Evolutionary conservation across 2,329 filamentous ascomycete species (phyloP).

Genomic region (Colletotrichum shisoi): DNA sequence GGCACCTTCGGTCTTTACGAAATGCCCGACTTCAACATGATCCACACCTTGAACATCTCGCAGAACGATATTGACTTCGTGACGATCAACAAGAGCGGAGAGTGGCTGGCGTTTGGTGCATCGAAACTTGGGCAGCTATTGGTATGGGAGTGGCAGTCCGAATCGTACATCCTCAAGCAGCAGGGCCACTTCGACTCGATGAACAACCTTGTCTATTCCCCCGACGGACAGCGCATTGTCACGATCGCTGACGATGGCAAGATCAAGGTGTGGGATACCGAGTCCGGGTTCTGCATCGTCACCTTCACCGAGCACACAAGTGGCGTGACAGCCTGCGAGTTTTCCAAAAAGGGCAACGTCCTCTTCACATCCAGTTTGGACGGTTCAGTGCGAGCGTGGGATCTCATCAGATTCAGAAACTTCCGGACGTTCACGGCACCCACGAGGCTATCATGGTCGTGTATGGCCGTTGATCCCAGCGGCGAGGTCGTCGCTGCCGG

Average conservation of each 20-base stretch:
- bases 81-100: conserved; percentile 90
- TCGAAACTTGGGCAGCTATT: conserved; percentile 94
- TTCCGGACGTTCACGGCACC: conserved; percentile 97
- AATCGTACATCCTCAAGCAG: conserved; percentile 98
- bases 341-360: conserved; percentile 93
- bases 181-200: conserved; percentile 97
- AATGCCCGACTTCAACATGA: conserved; percentile 92
- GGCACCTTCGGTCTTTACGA: conserved; percentile 95
- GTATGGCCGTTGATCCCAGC: conserved; percentile 93
- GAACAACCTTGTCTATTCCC: conserved; percentile 91
- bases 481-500: conserved; percentile 96
- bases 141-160: conserved; percentile 99
- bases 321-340: conserved; percentile 92
- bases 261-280: conserved; percentile 97
- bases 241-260: conserved; percentile 97
- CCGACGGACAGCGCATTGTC: conserved; percentile 90
- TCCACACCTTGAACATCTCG: conserved; percentile 91
- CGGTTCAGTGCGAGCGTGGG: conserved; percentile 94
- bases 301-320: conserved; percentile 98
- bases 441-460: conserved; percentile 88
- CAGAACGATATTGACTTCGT: conserved; percentile 97
- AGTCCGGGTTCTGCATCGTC: conserved; percentile 95
- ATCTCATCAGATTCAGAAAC: conserved; percentile 93
- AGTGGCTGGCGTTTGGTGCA: conserved; percentile 97
- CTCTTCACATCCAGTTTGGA: conserved; percentile 95